phyloP scores from a whole-genome alignment of 148 eudicot species.

The Limonium bicolor region DNA sequence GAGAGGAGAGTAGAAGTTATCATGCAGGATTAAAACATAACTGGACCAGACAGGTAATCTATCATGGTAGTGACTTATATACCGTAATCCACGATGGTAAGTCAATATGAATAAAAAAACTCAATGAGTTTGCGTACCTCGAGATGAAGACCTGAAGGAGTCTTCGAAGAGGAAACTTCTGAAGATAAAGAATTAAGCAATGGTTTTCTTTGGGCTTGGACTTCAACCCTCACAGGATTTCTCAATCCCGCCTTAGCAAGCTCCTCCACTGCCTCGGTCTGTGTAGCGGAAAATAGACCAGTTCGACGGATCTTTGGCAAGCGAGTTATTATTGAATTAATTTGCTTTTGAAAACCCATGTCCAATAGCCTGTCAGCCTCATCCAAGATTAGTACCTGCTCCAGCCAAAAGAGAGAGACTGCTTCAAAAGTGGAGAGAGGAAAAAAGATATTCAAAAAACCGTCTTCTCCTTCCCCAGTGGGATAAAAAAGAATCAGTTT shows the following conservation, averaged over 20 bases:
- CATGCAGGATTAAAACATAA: too few relatives aligned
- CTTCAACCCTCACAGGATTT: slow-evolving; percentile 79
- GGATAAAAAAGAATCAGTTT: too few relatives aligned
- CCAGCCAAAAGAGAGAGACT: too few relatives aligned
- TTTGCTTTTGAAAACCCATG: slow-evolving; percentile 93
- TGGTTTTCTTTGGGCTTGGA: slow-evolving; percentile 50
- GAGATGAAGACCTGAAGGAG: slow-evolving; percentile 67
- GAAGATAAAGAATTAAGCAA: slow-evolving; percentile 16
- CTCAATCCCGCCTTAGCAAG: slow-evolving; percentile 83
- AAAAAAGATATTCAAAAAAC: too few relatives aligned
- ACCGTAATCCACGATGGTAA: neutral
- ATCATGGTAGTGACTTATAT: neutral
- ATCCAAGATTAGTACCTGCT: slow-evolving; percentile 73
- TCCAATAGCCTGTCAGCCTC: slow-evolving; percentile 94
- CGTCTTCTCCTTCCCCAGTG: too few relatives aligned
- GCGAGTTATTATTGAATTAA: slow-evolving; percentile 67
- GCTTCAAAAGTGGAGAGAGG: too few relatives aligned
- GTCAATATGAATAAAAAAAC: neutral
- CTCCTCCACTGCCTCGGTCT: slow-evolving; percentile 92
- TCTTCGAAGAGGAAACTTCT: slow-evolving; percentile 36
- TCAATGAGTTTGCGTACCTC: slow-evolving; percentile 44
- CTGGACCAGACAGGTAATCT: too few relatives aligned
- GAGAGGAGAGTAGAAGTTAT: neutral
- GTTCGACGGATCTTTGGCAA: slow-evolving; percentile 91
- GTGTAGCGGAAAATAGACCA: slow-evolving; percentile 96